Percentiles rank a stretch among this genome's conserved stretches.
phyloP scores from a whole-genome alignment of 2,329 filamentous ascomycete species.

The Trichocomaceae sp. region DNA sequence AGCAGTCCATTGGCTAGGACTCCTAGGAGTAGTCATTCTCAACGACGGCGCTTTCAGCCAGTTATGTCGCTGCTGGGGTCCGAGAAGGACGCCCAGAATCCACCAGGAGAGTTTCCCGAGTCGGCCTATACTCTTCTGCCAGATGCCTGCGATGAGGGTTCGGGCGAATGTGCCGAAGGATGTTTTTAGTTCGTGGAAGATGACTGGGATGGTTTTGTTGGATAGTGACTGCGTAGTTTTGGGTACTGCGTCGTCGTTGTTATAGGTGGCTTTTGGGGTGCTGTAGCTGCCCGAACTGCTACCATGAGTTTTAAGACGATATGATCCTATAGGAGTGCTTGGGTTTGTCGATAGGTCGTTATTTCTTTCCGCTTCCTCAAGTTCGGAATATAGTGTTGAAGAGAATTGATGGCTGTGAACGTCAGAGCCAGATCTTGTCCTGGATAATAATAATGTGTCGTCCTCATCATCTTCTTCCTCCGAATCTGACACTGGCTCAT shows the following conservation, averaged over 20 bases:
- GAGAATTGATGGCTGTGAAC: background rate
- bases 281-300: background rate
- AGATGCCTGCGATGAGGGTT: constrained; percentile 29
- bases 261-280: constrained; percentile 4
- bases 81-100: constrained; percentile 30
- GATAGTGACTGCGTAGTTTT: background rate
- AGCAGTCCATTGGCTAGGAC: background rate
- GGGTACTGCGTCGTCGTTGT: background rate
- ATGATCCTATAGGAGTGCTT: constrained; percentile 1
- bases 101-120: constrained; percentile 31
- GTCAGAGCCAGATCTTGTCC: background rate
- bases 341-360: background rate
- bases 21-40: too few relatives aligned
- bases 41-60: constrained; percentile 9
- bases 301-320: background rate
- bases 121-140: constrained; percentile 26
- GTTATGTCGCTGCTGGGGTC: constrained; percentile 12
- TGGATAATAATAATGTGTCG: constrained; percentile 2
- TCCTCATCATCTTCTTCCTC: background rate
- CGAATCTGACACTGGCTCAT: constrained; percentile 18
- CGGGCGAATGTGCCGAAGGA: constrained; percentile 22
- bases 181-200: constrained; percentile 15
- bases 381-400: constrained; percentile 6
- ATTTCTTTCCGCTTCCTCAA: constrained; percentile 5
- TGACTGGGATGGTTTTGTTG: background rate